A percentile compares a stretch with the other conserved stretches of the same genome.
phyloP scores from a whole-genome alignment of 371 early-diverging fungal species.

The Lichtheimia ornata region DNA sequence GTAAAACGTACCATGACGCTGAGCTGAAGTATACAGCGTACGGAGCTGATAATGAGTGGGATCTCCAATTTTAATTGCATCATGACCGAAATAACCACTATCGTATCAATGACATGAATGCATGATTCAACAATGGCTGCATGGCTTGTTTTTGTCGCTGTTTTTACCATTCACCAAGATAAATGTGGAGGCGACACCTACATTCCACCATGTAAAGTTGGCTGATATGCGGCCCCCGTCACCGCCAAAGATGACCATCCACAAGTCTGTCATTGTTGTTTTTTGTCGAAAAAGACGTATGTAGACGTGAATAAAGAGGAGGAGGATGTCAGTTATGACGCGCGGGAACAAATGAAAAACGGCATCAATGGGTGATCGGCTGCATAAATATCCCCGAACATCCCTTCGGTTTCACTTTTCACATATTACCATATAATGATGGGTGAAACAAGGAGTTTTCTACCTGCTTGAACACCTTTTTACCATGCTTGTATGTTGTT shows the following conservation, averaged over 20 bases:
- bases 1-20: constrained; percentile 53
- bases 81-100: constrained; percentile 55
- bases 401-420: too few relatives aligned
- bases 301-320: not conserved
- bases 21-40: constrained; percentile 63
- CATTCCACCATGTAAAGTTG: constrained; percentile 43
- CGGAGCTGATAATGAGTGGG: constrained; percentile 59
- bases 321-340: too few relatives aligned
- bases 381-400: too few relatives aligned
- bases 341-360: too few relatives aligned
- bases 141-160: not conserved
- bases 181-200: constrained; percentile 50
- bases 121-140: not conserved
- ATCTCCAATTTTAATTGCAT: constrained; percentile 62
- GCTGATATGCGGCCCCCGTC: constrained; percentile 13
- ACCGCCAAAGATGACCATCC: not conserved
- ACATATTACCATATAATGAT: too few relatives aligned
- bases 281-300: too few relatives aligned
- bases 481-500: too few relatives aligned
- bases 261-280: not conserved
- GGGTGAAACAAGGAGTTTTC: too few relatives aligned
- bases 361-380: too few relatives aligned
- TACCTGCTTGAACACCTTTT: too few relatives aligned
- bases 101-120: constrained; percentile 17
- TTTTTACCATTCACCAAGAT: constrained; percentile 48